Evolutionary conservation across 805 yeast species (phyloP), one percentile per base, ranked within the genome.

Genomic region (Candida coleopterorum): DNA sequence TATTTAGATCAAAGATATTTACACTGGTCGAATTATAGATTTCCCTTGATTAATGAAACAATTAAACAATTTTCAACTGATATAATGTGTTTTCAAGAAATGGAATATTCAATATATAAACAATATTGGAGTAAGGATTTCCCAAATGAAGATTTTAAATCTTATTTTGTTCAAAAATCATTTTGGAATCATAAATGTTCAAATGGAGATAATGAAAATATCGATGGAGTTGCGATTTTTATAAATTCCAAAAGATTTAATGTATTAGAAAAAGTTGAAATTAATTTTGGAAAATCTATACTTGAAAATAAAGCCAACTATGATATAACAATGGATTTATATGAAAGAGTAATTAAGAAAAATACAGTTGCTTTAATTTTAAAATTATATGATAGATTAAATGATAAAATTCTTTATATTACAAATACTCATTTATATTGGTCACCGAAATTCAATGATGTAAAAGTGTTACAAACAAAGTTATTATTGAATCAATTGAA

Each of bases 391-490:
- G 83, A 78, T 47, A 58, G 53, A 34, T 45, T 39, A 1, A 63
- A 75, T 0, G 54, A 58, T 9, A 57, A 66, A 23, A 45, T 53
- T 3, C 49, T 77, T 3, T 70, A 74, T 26, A 63, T 75, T 2
- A 58, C 77, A n/a, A 78, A 76, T 42, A 77, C 83, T 0, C 84
- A 78, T 50, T 54, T 78, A 8, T 78, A 78, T 47, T 78, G 84
- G 84, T 48, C 51, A 27, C 58, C 58, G 1, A 69, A 71, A 43
- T 69, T 60, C 34, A 67, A 70, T 32, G 79, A 75, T 45, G 78
- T 77, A 15, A 77, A 75, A 45, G 56, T 75, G 6, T 48, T 75
- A 29, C 84, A 78, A 46, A 62, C 76, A 11, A 67, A 72, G 53
- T 55, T 74, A 9, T 35, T 53, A 7, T 37, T 53, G n/a, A 43